Percentiles rank a stretch among this genome's conserved stretches.
Evolutionary conservation across 805 yeast species (phyloP).

Genomic region (Metschnikowia corniflorae): DNA sequence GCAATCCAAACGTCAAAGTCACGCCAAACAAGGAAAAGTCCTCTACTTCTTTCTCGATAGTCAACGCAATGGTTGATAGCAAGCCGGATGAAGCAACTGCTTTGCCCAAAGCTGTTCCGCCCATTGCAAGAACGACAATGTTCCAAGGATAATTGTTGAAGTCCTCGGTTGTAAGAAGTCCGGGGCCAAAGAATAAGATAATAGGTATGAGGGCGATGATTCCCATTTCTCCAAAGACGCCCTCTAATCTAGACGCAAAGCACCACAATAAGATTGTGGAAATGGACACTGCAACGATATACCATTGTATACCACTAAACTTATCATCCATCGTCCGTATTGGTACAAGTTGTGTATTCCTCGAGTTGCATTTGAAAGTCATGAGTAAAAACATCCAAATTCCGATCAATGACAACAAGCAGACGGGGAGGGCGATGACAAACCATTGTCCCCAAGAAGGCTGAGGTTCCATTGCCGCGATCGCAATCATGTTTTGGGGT

Average conservation of each 20-base stretch:
- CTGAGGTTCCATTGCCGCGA: slow-evolving; percentile 48
- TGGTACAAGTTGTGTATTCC: slow-evolving; percentile 46
- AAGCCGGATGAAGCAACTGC: slow-evolving; percentile 50
- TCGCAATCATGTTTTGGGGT: slow-evolving; percentile 54
- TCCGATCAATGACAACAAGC: slow-evolving; percentile 37
- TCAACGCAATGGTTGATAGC: slow-evolving; percentile 42
- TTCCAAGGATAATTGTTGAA: slow-evolving; percentile 53
- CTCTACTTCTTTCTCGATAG: slow-evolving; percentile 41
- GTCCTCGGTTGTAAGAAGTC: slow-evolving; percentile 45
- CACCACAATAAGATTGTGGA: slow-evolving; percentile 50
- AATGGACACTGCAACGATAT: slow-evolving; percentile 39
- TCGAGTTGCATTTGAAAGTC: slow-evolving; percentile 47
- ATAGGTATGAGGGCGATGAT: slow-evolving; percentile 47
- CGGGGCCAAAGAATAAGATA: slow-evolving; percentile 48
- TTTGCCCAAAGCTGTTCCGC: slow-evolving; percentile 52
- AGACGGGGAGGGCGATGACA: slow-evolving; percentile 47
- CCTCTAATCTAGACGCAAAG: slow-evolving; percentile 39
- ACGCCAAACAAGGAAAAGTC: slow-evolving; percentile 43
- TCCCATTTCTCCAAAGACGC: slow-evolving; percentile 47
- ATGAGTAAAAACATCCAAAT: slow-evolving; percentile 51
- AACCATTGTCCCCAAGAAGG: slow-evolving; percentile 60
- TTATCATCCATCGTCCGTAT: slow-evolving; percentile 45
- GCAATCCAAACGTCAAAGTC: slow-evolving; percentile 57
- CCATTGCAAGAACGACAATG: slow-evolving; percentile 54
- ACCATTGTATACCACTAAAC: slow-evolving; percentile 44